Evolutionary conservation across 2,329 filamentous ascomycete genomes (phyloP), one percentile per base, ranked within the genome.

Genomic region (Pseudogymnoascus sp.): DNA sequence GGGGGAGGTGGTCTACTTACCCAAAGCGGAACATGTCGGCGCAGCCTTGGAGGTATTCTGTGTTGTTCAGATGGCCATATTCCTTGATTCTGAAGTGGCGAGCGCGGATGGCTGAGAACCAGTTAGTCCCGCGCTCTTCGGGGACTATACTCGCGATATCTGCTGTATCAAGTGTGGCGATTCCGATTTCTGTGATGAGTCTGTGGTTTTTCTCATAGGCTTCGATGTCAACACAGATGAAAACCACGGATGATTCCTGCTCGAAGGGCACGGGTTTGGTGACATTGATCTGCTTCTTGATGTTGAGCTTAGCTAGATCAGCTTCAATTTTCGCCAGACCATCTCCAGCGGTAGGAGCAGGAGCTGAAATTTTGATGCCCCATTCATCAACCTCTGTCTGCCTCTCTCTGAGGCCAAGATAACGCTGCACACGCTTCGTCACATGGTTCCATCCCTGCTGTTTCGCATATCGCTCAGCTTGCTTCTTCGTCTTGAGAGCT

Each of bases 171-270:
- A 97, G 79, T 2, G 88, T 87, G 1, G 91, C 88, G 42, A 99
- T 79, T 0, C 95, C 95, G 40, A 99, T 81, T 74, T 99, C 95
- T 0, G 93, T 96, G 64, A 97, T 82, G 11, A 84, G 78, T 36
- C 81, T 78, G 11, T 85, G 83, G 50, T 84, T 79, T 21, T 77
- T 76, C 73, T 99, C 95, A 64, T 87, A 90, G 1, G 88, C 86
- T 74, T 99, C 95, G 34, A 95, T 78, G 69, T 99, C 95, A 50
- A 97, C 79, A 66, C 84, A 86, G 64, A 96, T 79, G 68, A 97
- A 89, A 6, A 96, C 80, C 0, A 85, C 81, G n/a, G 81, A 78
- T 10, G 74, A 70, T 28, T 86, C 82, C 61, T 81, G 80, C 0
- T 73, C 64, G 64, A 79, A 81, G 0, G 79, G 79, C 2, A 75